Conservation (phyloP, 805 yeast genomes). For the Cyberlindnera saturnus region DNA sequence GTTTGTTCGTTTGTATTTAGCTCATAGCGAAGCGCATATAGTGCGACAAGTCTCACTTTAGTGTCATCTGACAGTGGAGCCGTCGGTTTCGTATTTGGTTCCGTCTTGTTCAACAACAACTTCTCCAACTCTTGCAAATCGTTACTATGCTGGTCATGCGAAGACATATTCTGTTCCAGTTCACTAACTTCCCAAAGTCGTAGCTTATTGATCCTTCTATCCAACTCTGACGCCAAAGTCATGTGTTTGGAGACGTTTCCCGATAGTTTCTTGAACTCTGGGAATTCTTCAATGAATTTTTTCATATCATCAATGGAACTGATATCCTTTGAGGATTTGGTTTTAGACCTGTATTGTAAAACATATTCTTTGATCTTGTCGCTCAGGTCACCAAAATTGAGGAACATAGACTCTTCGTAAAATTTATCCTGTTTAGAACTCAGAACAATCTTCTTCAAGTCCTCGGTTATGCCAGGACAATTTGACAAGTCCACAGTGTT, state of each 20-base stretch:
- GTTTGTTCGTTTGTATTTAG: conserved; percentile 39
- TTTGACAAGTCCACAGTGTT: conserved; percentile 68
- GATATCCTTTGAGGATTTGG: conserved; percentile 67
- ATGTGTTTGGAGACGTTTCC: conserved; percentile 90
- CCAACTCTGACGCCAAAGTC: conserved; percentile 82
- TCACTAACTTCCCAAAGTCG: conserved; percentile 84
- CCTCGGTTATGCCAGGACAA: conserved; percentile 51
- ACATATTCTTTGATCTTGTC: conserved; percentile 83
- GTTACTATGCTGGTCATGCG: conserved; percentile 49
- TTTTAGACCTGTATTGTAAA: conserved; percentile 69
- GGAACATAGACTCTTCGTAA: conserved; percentile 72
- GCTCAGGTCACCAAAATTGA: conserved; percentile 92
- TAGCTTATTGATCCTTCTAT: conserved; percentile 55
- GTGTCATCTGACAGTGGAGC: conserved; percentile 42
- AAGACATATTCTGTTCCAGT: conserved; percentile 78
- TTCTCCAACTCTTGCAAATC: conserved; percentile 54
- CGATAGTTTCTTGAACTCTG: conserved; percentile 85
- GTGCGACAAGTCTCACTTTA: conserved; percentile 65
- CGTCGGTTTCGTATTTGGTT: conserved; percentile 26
- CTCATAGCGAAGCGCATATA: conserved; percentile 73
- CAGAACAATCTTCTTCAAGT: conserved; percentile 56
- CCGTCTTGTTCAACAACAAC: conserved; percentile 37
- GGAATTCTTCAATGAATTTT: conserved; percentile 83
- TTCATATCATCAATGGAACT: conserved; percentile 86
- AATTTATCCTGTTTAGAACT: conserved; percentile 70